A percentile compares a stretch with the other conserved stretches of the same genome.
Conservation (phyloP, 352 stramenopile species). For the Thalassiosira exigua region DNA sequence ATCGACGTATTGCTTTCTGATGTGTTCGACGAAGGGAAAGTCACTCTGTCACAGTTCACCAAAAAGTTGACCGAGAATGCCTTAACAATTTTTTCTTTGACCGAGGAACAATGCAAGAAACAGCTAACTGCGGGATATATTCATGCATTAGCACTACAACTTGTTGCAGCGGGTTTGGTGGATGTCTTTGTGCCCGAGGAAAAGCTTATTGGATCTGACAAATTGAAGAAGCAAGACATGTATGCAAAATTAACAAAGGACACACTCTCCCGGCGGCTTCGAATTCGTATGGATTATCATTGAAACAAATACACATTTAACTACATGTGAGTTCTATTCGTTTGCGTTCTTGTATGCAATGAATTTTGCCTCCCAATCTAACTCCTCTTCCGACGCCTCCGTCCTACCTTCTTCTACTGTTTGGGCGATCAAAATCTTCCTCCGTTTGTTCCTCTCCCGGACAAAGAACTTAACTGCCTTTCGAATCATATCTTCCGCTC, state of each 20-base stretch:
- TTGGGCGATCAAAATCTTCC: conserved; percentile 13
- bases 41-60: neutral
- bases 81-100: neutral
- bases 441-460: conserved; percentile 6
- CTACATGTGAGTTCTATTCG: no score
- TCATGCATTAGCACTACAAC: conserved; percentile 7
- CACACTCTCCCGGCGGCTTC: no score
- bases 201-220: neutral
- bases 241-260: conserved; percentile 6
- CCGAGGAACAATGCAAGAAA: conserved; percentile 3
- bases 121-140: neutral
- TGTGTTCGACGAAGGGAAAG: neutral
- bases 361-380: neutral
- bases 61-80: conserved; percentile 12
- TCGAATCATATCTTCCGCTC: neutral
- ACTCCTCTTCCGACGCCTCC: no score
- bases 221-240: conserved; percentile 14
- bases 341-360: no score
- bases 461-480: conserved; percentile 4
- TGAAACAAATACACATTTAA: no score
- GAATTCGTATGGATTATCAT: no score
- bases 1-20: neutral
- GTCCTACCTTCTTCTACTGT: neutral
- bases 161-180: conserved; percentile 13
- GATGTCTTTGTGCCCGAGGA: neutral